Evolutionary conservation across 352 stramenopile species (phyloP).

Genomic region (Phytophthora melonis): DNA sequence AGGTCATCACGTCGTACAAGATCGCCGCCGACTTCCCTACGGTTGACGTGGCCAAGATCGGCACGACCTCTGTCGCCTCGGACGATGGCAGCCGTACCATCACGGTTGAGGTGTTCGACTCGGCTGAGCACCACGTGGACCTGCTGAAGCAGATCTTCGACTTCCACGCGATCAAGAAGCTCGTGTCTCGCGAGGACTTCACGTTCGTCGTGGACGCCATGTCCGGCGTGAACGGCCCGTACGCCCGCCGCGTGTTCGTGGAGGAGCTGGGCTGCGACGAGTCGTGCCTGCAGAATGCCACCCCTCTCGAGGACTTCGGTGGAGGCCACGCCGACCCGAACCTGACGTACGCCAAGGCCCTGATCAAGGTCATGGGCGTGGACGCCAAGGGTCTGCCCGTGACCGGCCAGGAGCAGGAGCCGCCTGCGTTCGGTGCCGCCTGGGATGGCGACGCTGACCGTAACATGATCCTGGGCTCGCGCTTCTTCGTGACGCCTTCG

Average conservation of each 20-base stretch:
- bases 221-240: slow-evolving; percentile 97
- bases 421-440: slow-evolving; percentile 93
- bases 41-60: slow-evolving; percentile 76
- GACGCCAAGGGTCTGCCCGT: slow-evolving; percentile 83
- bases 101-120: slow-evolving; percentile 98
- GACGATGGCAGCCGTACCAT: slow-evolving; percentile 93
- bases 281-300: slow-evolving; percentile 93
- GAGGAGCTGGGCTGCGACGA: slow-evolving; percentile 93
- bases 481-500: slow-evolving; percentile 99
- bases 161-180: slow-evolving; percentile 94
- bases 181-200: slow-evolving; percentile 95
- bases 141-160: slow-evolving; percentile 98
- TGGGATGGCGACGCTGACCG: slow-evolving; percentile 99
- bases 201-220: slow-evolving; percentile 98
- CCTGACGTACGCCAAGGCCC: slow-evolving; percentile 97
- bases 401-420: slow-evolving; percentile 77
- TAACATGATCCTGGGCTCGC: slow-evolving; percentile 98
- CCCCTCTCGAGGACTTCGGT: slow-evolving; percentile 97
- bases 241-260: slow-evolving; percentile 96
- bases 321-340: slow-evolving; percentile 99
- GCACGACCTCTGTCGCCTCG: slow-evolving; percentile 72
- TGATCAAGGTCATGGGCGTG: slow-evolving; percentile 97
- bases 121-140: slow-evolving; percentile 95
- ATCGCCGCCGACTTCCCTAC: slow-evolving; percentile 86
- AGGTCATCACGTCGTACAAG: slow-evolving; percentile 96